A percentile compares a stretch with the other conserved stretches of the same genome.
phyloP scores from a whole-genome alignment of 208 protist genomes.

The Blechomonas ayalai region DNA sequence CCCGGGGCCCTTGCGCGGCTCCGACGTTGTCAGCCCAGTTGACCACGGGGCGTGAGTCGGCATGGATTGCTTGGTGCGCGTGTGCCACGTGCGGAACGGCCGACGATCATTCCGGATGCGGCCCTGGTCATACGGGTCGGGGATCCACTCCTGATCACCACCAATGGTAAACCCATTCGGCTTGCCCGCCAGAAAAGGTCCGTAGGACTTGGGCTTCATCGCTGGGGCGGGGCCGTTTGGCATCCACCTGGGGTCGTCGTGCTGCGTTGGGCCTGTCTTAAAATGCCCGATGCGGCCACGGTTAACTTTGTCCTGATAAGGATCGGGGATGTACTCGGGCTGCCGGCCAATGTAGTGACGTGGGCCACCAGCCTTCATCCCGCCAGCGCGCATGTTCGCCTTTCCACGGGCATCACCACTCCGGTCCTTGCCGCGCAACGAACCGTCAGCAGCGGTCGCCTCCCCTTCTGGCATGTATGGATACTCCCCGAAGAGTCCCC shows the following conservation, averaged over 20 bases:
- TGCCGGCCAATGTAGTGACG: conserved; percentile 62
- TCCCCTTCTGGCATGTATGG: conserved; percentile 73
- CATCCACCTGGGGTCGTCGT: conserved; percentile 75
- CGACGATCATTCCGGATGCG: conserved; percentile 39
- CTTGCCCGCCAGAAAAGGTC: conserved; percentile 76
- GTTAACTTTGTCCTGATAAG: conserved; percentile 64
- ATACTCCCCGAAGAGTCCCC: conserved; percentile 71
- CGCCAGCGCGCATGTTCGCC: conserved; percentile 23
- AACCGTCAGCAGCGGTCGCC: background rate
- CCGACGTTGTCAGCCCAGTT: conserved; percentile 69
- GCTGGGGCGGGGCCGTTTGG: conserved; percentile 67
- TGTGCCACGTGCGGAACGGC: conserved; percentile 88
- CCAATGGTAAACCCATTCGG: conserved; percentile 41
- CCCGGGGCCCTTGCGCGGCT: conserved; percentile 46
- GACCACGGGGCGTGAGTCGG: conserved; percentile 77
- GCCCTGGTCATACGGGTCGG: conserved; percentile 70
- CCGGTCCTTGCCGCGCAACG: conserved; percentile 7
- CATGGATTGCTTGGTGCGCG: conserved; percentile 85
- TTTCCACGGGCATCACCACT: background rate
- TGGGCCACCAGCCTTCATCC: conserved; percentile 58
- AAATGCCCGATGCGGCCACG: conserved; percentile 70
- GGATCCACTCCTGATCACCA: conserved; percentile 75
- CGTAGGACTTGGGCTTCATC: conserved; percentile 31
- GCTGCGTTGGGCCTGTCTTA: conserved; percentile 52
- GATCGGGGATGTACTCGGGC: conserved; percentile 75